Conservation (phyloP, 176 grass and related monocot genomes). For the Ensete ventricosum region DNA sequence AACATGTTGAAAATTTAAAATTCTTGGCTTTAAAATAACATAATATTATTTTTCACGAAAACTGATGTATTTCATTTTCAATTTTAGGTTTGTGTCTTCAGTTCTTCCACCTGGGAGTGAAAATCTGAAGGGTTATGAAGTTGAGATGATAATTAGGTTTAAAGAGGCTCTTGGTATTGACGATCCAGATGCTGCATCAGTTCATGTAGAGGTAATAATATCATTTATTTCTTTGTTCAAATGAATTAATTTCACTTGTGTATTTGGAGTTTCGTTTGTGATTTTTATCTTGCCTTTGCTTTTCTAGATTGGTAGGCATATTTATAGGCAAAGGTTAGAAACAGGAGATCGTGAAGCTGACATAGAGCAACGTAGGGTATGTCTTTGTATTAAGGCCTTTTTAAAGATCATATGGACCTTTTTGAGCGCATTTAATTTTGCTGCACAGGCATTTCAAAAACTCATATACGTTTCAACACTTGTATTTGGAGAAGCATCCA, state of each 20-base stretch:
- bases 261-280: background rate
- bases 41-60: conserved; percentile 18
- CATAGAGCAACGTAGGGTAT: conserved; percentile 66
- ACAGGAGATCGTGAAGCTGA: conserved; percentile 63
- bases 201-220: conserved; percentile 79
- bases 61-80: conserved; percentile 28
- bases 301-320: conserved; percentile 76
- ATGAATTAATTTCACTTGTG: background rate
- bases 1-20: background rate
- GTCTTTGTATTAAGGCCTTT: conserved; percentile 3
- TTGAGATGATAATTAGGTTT: conserved; percentile 72
- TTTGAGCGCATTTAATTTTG: conserved; percentile 10
- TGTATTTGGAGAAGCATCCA: conserved; percentile 85
- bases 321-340: conserved; percentile 86
- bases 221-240: background rate
- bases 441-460: conserved; percentile 82
- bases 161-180: conserved; percentile 82
- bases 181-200: conserved; percentile 91
- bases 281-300: conserved; percentile 3
- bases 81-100: conserved; percentile 68
- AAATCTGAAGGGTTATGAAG: conserved; percentile 81
- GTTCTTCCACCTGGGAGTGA: conserved; percentile 71
- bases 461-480: conserved; percentile 99
- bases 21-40: background rate
- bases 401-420: conserved; percentile 8